These are phyloP conservation scores for Cytidiella melzeri DNA, from an alignment of 768 basidiomycete species.

Conservation along the genomic window DNA sequence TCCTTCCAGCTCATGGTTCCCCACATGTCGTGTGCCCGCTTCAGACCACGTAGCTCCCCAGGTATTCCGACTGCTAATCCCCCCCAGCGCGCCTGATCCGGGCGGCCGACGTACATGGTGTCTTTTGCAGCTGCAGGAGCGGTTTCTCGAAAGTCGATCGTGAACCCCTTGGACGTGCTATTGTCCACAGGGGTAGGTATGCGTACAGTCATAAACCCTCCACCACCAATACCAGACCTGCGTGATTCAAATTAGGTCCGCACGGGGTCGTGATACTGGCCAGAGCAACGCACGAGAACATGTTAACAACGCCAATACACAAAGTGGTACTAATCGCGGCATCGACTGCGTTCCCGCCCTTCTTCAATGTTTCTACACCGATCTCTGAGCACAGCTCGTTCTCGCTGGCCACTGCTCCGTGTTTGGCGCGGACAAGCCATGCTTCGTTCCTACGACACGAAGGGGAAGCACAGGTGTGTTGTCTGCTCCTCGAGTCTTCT, in stretches of 20 bases:
- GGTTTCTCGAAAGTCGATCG: conserved; percentile 85
- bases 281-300: conserved; percentile 67
- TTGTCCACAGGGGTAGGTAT: conserved; percentile 47
- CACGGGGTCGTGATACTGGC: no score
- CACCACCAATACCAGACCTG: conserved; percentile 82
- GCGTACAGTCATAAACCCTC: conserved; percentile 82
- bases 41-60: conserved; percentile 83
- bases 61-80: conserved; percentile 89
- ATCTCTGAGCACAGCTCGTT: conserved; percentile 81
- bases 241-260: conserved; percentile 4
- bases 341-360: conserved; percentile 90
- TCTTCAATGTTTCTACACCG: conserved; percentile 68
- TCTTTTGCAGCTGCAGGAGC: conserved; percentile 67
- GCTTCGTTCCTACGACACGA: conserved; percentile 39
- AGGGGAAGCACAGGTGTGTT: conserved; percentile 1
- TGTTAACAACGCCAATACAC: conserved; percentile 80
- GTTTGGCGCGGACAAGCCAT: conserved; percentile 52
- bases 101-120: conserved; percentile 67
- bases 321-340: conserved; percentile 75
- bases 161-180: conserved; percentile 52
- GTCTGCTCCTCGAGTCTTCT: neutral
- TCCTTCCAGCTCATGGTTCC: conserved; percentile 74
- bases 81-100: conserved; percentile 54
- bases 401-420: conserved; percentile 89
- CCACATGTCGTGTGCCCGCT: conserved; percentile 79